Evolutionary conservation across 768 basidiomycete genomes (phyloP).

Genomic region (Macrocybe gigantea): DNA sequence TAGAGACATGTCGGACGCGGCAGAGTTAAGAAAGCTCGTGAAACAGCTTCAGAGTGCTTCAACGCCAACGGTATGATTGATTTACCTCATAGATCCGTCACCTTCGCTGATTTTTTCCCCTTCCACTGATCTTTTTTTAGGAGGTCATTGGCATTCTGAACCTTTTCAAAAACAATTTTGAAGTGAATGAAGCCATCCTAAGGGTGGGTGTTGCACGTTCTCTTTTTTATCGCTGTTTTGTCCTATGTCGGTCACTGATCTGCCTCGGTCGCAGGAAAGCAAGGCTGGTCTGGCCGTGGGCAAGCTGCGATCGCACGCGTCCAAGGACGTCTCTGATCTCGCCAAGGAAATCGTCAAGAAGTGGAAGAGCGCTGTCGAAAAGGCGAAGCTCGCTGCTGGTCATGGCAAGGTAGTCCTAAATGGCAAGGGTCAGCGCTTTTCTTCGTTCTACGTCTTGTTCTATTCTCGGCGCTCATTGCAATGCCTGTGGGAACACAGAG

Average conservation of each 20-base stretch:
- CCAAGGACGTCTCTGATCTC: slow-evolving; percentile 69
- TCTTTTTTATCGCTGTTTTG: slow-evolving; percentile 18
- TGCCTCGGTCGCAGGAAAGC: slow-evolving; percentile 58
- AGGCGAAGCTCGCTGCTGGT: slow-evolving; percentile 36
- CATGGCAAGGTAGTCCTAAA: slow-evolving; percentile 16
- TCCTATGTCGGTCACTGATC: slow-evolving; percentile 18
- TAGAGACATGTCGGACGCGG: slow-evolving; percentile 40
- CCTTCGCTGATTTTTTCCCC: slow-evolving; percentile 25
- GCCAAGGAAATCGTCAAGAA: slow-evolving; percentile 90
- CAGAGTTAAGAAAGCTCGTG: slow-evolving; percentile 74
- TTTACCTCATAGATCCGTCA: slow-evolving; percentile 31
- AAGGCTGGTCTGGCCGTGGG: slow-evolving; percentile 91
- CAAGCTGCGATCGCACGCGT: slow-evolving; percentile 71
- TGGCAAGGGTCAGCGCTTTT: slow-evolving; percentile 25
- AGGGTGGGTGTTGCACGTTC: slow-evolving; percentile 55
- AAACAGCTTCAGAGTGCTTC: slow-evolving; percentile 69
- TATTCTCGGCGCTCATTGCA: slow-evolving; percentile 2
- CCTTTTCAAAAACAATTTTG: slow-evolving; percentile 57
- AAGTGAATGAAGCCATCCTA: slow-evolving; percentile 66
- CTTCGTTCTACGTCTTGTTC: slow-evolving; percentile 4
- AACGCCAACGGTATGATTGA: slow-evolving; percentile 47
- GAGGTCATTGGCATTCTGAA: slow-evolving; percentile 58
- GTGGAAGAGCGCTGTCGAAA: slow-evolving; percentile 88
- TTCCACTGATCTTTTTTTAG: slow-evolving; percentile 29
- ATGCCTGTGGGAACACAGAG: slow-evolving; percentile 8